Conservation (phyloP, 352 stramenopile genomes). For the Pythium oligandrum region DNA sequence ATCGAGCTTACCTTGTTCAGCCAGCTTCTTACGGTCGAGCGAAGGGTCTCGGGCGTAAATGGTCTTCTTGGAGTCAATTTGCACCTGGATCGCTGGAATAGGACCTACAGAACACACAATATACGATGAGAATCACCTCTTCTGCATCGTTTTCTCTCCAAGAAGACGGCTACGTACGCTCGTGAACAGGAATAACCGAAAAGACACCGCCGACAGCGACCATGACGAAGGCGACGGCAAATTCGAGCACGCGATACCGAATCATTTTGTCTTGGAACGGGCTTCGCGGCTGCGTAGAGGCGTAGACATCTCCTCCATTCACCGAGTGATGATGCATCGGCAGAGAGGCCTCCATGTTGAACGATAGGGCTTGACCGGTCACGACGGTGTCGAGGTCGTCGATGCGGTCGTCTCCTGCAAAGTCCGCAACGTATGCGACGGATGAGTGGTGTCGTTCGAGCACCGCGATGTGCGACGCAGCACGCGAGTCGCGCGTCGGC, state of each 20-base stretch:
- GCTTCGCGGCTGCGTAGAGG: conserved; percentile 6
- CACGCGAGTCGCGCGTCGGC: conserved; percentile 9
- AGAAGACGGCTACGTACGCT: conserved; percentile 25
- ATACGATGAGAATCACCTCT: too few relatives aligned
- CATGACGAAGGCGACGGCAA: conserved; percentile 40
- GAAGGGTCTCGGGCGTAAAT: conserved; percentile 52
- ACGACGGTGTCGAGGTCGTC: conserved; percentile 11
- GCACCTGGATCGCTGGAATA: conserved; percentile 51
- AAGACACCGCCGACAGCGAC: conserved; percentile 42
- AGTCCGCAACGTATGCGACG: not conserved
- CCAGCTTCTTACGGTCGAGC: conserved; percentile 49
- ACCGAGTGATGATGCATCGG: not conserved
- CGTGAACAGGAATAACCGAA: conserved; percentile 42
- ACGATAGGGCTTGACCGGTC: not conserved
- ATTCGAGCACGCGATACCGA: conserved; percentile 52
- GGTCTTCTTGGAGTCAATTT: conserved; percentile 33
- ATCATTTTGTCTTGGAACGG: conserved; percentile 20
- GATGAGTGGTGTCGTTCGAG: conserved; percentile 12
- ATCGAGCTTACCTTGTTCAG: conserved; percentile 28
- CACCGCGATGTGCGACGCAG: conserved; percentile 13
- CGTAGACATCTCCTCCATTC: conserved; percentile 9
- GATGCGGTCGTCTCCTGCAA: not conserved
- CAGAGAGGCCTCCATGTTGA: too few relatives aligned
- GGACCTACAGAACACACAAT: conserved; percentile 22
- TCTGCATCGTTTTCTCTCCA: not conserved